These are phyloP conservation scores for Symmetrospora coprosmae DNA, from an alignment of 768 basidiomycete species.

Conservation along the genomic window DNA sequence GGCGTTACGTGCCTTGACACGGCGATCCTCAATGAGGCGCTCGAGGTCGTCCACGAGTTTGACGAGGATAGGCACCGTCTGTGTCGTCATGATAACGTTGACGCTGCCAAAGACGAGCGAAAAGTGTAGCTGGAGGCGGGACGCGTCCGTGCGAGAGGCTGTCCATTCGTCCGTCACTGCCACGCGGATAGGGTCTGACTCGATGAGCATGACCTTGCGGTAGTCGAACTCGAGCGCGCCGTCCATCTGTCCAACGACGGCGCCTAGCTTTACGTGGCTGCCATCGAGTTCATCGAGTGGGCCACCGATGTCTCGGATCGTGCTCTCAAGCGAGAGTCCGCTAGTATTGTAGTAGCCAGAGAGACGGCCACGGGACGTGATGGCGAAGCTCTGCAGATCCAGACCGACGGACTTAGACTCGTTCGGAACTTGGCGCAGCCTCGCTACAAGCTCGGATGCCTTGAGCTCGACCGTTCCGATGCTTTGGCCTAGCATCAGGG, in stretches of 20 bases:
- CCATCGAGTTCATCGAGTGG: slow-evolving; percentile 31
- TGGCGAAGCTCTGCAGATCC: slow-evolving; percentile 46
- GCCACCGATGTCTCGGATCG: slow-evolving; percentile 45
- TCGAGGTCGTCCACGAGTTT: slow-evolving; percentile 61
- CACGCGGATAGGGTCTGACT: slow-evolving; percentile 63
- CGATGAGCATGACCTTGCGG: slow-evolving; percentile 34
- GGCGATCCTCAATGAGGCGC: slow-evolving; percentile 56
- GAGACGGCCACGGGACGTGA: slow-evolving; percentile 46
- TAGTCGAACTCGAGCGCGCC: slow-evolving; percentile 13
- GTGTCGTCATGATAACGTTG: slow-evolving; percentile 53
- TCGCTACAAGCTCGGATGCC: slow-evolving; percentile 46
- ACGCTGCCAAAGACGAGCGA: slow-evolving; percentile 57
- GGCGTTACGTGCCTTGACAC: slow-evolving; percentile 51
- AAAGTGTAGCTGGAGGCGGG: slow-evolving; percentile 57
- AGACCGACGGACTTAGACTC: slow-evolving; percentile 49
- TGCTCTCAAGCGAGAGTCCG: slow-evolving; percentile 61
- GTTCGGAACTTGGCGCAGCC: slow-evolving; percentile 56
- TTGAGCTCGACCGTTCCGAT: slow-evolving; percentile 59
- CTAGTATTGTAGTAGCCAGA: slow-evolving; percentile 56
- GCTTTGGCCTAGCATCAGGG: slow-evolving; percentile 71
- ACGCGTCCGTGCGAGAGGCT: slow-evolving; percentile 37
- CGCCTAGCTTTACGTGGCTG: slow-evolving; percentile 7
- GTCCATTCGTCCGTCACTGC: slow-evolving; percentile 74
- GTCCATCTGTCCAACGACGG: background rate
- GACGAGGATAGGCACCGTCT: slow-evolving; percentile 62